Percentiles rank a stretch among this genome's conserved stretches.
Evolutionary conservation across 441 rosid species (phyloP).

Genomic region (Capsella rubella): DNA sequence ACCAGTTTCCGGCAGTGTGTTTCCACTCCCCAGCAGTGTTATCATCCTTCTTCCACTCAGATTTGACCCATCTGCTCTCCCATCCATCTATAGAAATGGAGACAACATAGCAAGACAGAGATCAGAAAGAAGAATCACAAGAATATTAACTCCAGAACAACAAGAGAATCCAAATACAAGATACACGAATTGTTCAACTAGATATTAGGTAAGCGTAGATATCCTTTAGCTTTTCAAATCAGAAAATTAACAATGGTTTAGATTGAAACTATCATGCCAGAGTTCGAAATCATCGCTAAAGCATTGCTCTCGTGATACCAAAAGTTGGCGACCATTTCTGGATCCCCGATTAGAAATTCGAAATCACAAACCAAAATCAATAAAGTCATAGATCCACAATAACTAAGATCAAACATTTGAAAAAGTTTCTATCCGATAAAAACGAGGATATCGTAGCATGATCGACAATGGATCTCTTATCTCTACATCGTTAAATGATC

Average conservation of each 20-base stretch:
- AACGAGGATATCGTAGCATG: slow-evolving; percentile 5
- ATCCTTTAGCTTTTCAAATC: background rate
- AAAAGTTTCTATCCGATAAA: slow-evolving; percentile 9
- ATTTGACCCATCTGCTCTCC: slow-evolving; percentile 84
- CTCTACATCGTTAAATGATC: slow-evolving; percentile 10
- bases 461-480: slow-evolving; percentile 17
- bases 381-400: slow-evolving; percentile 46
- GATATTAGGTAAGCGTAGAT: background rate
- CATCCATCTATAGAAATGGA: slow-evolving; percentile 68
- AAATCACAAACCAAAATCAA: background rate
- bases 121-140: slow-evolving; percentile 1
- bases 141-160: too few species aligned
- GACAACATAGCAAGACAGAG: background rate
- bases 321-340: slow-evolving; percentile 6
- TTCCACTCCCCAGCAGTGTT: slow-evolving; percentile 87
- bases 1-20: slow-evolving; percentile 88
- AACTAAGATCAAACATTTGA: slow-evolving; percentile 13
- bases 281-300: background rate
- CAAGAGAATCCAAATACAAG: background rate
- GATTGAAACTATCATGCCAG: slow-evolving; percentile 13
- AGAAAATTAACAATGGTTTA: slow-evolving; percentile 4
- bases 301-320: slow-evolving; percentile 3
- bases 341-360: slow-evolving; percentile 6
- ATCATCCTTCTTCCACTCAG: slow-evolving; percentile 95
- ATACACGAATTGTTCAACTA: background rate